Conservation (phyloP, 495 filamentous ascomycete genomes). For the Collariella sp. region DNA sequence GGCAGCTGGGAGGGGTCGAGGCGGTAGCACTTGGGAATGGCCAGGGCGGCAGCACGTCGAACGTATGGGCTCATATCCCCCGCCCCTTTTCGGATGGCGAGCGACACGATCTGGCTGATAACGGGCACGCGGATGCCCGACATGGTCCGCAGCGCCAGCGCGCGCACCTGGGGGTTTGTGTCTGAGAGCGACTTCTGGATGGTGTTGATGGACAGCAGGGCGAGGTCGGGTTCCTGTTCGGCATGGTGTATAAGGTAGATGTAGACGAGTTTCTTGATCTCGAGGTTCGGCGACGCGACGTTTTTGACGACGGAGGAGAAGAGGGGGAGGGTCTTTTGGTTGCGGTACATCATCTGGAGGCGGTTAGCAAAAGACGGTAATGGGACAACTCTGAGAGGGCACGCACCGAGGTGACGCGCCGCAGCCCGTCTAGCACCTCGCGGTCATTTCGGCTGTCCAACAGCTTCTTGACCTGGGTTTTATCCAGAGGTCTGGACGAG, state of each 20-base stretch:
- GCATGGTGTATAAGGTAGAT: conserved; percentile 95
- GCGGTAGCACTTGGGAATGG: conserved; percentile 97
- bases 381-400: neutral
- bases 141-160: conserved; percentile 89
- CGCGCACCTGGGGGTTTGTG: conserved; percentile 77
- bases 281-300: conserved; percentile 78
- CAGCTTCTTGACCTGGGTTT: conserved; percentile 77
- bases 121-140: conserved; percentile 91
- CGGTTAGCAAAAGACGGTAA: conserved; percentile 13
- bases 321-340: conserved; percentile 71
- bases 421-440: conserved; percentile 85
- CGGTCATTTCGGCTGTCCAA: conserved; percentile 89
- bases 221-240: conserved; percentile 88
- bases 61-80: conserved; percentile 93
- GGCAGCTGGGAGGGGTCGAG: conserved; percentile 80
- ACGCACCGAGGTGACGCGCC: conserved; percentile 79
- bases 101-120: conserved; percentile 96
- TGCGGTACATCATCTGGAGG: conserved; percentile 81
- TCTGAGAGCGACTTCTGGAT: conserved; percentile 96
- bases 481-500: conserved; percentile 43
- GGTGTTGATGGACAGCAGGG: conserved; percentile 92
- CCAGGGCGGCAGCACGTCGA: conserved; percentile 81
- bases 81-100: conserved; percentile 86
- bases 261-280: conserved; percentile 96
- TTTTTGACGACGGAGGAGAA: conserved; percentile 97